A percentile compares a stretch with the other conserved stretches of the same genome.
Conservation (phyloP, 2,329 filamentous ascomycete genomes). For the Monilinia laxa region DNA sequence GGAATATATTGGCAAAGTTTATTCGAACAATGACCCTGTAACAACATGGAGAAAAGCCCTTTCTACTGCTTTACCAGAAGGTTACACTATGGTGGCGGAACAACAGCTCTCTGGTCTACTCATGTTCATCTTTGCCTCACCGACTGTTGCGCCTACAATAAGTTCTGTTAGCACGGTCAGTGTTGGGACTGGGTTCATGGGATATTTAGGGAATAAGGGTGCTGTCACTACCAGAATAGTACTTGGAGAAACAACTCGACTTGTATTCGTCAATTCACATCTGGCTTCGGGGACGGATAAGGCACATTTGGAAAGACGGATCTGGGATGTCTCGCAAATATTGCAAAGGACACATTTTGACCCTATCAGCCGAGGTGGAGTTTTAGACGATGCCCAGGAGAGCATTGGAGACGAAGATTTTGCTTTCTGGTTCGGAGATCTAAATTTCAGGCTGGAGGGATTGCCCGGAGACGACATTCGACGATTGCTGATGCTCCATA, state of each 20-base stretch:
- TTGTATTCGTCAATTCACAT: slow-evolving; percentile 91
- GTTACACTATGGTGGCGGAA: slow-evolving; percentile 73
- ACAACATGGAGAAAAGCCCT: slow-evolving; percentile 81
- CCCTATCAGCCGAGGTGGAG: slow-evolving; percentile 64
- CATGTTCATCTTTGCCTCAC: slow-evolving; percentile 81
- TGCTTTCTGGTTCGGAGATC: slow-evolving; percentile 92
- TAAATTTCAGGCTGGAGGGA: slow-evolving; percentile 90
- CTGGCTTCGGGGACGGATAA: slow-evolving; percentile 83
- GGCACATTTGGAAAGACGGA: slow-evolving; percentile 73
- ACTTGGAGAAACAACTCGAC: slow-evolving; percentile 81
- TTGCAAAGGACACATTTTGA: slow-evolving; percentile 73
- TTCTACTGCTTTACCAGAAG: slow-evolving; percentile 68
- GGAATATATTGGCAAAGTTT: slow-evolving; percentile 71
- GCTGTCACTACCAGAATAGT: slow-evolving; percentile 79
- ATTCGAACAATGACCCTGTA: slow-evolving; percentile 68
- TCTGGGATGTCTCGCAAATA: slow-evolving; percentile 84
- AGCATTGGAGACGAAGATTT: slow-evolving; percentile 88
- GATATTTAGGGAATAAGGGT: slow-evolving; percentile 96
- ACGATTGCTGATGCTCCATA: slow-evolving; percentile 77
- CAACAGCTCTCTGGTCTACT: slow-evolving; percentile 86
- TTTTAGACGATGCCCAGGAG: slow-evolving; percentile 63
- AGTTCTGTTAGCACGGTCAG: slow-evolving; percentile 78
- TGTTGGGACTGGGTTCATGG: slow-evolving; percentile 85
- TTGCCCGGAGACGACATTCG: slow-evolving; percentile 89
- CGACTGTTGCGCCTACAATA: slow-evolving; percentile 70